Evolutionary conservation across 441 rosid genomes (phyloP).

Genomic region (Erysimum cheiri): DNA sequence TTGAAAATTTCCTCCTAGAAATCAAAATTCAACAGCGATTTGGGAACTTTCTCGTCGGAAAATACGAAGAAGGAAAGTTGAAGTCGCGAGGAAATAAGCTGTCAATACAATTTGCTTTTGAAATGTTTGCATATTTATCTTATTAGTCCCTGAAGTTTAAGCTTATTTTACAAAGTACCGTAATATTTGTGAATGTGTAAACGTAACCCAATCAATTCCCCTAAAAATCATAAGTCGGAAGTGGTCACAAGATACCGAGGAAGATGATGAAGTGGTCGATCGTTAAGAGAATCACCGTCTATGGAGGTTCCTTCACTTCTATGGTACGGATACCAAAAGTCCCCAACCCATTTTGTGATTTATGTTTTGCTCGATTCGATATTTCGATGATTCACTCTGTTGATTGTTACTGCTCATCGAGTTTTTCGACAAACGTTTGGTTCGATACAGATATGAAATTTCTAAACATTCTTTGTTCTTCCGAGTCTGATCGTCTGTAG

Average conservation of each 20-base stretch:
- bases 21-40: conserved; percentile 21
- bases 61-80: conserved; percentile 37
- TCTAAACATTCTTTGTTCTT: not conserved
- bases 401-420: conserved; percentile 8
- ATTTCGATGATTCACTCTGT: conserved; percentile 25
- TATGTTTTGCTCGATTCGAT: conserved; percentile 16
- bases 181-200: not conserved
- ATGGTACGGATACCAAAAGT: conserved; percentile 22
- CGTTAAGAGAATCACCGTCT: conserved; percentile 38
- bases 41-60: conserved; percentile 30
- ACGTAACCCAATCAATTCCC: not conserved
- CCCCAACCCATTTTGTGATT: not conserved
- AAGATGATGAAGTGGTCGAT: conserved; percentile 43
- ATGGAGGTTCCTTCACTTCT: conserved; percentile 26
- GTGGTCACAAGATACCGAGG: not conserved
- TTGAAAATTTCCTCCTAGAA: not conserved
- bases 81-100: conserved; percentile 19
- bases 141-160: not conserved
- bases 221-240: not conserved
- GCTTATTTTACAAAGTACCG: not conserved
- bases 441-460: conserved; percentile 11
- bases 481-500: not conserved
- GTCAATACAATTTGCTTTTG: conserved; percentile 10
- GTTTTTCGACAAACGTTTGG: not conserved
- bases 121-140: not conserved